Percentiles rank a stretch among this genome's conserved stretches.
These are phyloP conservation scores for Gaeumannomyces sp. DNA, from an alignment of 2,329 filamentous ascomycete species.

Conservation along the genomic window DNA sequence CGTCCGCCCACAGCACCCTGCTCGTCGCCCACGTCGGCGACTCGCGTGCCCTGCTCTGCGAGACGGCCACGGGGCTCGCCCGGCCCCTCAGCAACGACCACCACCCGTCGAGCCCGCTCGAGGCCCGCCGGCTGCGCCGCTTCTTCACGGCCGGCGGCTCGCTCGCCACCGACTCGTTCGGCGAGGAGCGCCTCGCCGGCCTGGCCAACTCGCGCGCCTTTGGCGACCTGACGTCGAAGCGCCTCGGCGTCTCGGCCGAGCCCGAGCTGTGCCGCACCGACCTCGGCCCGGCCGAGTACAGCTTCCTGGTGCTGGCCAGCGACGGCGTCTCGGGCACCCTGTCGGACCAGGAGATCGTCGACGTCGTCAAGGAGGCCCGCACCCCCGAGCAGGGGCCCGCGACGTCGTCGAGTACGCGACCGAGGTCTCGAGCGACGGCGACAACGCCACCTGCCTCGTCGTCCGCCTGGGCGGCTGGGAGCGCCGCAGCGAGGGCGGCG, in stretches of 20 bases:
- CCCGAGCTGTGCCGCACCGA: conserved; percentile 80
- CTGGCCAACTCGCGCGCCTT: conserved; percentile 92
- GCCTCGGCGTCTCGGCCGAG: conserved; percentile 89
- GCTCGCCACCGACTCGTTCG: conserved; percentile 93
- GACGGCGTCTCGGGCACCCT: conserved; percentile 86
- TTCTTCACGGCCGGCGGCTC: conserved; percentile 63
- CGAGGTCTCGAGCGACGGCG: conserved; percentile 65
- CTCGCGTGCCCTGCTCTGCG: conserved; percentile 83
- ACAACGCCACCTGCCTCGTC: conserved; percentile 64
- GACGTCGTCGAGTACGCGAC: conserved; percentile 82
- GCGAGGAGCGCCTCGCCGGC: conserved; percentile 90
- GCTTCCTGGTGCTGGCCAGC: conserved; percentile 80
- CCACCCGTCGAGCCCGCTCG: conserved; percentile 80
- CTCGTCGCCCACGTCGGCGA: conserved; percentile 90
- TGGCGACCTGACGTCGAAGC: conserved; percentile 86
- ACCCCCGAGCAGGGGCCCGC: conserved; percentile 82
- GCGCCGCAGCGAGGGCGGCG: conserved; percentile 71
- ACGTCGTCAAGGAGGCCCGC: conserved; percentile 86
- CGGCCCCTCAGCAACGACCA: conserved; percentile 84
- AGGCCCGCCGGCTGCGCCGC: conserved; percentile 75
- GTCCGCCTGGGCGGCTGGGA: conserved; percentile 65
- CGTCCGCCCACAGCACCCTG: conserved; percentile 74
- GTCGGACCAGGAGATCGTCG: conserved; percentile 90
- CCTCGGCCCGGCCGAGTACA: conserved; percentile 75
- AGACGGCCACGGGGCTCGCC: conserved; percentile 73